Evolutionary conservation across 2,329 filamentous ascomycete species (phyloP).

Genomic region (Chaetothyriales sp.): DNA sequence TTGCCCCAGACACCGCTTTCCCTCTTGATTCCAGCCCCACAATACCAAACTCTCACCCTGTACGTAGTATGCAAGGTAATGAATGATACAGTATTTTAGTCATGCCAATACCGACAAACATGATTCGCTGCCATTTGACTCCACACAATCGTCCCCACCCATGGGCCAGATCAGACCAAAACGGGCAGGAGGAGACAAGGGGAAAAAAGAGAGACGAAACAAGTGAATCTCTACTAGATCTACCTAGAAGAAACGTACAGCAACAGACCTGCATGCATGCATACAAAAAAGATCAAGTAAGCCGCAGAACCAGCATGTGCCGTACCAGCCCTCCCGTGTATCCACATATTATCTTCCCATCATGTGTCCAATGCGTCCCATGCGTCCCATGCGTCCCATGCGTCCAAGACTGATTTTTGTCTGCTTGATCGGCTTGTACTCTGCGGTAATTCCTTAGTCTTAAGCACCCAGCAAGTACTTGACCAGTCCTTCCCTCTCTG

Average conservation of each 20-base stretch:
- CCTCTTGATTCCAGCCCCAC: too few species aligned
- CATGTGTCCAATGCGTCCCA: neutral
- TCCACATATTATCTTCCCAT: neutral
- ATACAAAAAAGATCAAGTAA: neutral
- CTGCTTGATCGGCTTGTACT: too few species aligned
- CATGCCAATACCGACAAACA: too few species aligned
- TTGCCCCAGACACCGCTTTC: neutral
- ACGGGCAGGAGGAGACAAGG: neutral
- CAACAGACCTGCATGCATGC: neutral
- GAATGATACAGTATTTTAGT: too few species aligned
- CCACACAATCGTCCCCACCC: neutral
- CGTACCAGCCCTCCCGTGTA: neutral
- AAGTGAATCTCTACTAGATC: neutral
- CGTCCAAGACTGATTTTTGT: too few species aligned
- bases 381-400: neutral
- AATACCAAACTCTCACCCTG: too few species aligned
- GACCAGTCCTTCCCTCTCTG: slow-evolving; percentile 74
- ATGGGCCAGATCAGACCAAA: neutral
- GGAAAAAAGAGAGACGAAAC: neutral
- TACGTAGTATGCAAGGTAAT: too few species aligned
- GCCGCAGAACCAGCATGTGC: neutral
- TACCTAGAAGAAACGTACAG: neutral
- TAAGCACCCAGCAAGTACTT: slow-evolving; percentile 30
- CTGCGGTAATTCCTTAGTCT: too few species aligned
- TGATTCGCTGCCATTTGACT: neutral